phyloP scores from a whole-genome alignment of 116 monocot species.

The Thalassia testudinum region DNA sequence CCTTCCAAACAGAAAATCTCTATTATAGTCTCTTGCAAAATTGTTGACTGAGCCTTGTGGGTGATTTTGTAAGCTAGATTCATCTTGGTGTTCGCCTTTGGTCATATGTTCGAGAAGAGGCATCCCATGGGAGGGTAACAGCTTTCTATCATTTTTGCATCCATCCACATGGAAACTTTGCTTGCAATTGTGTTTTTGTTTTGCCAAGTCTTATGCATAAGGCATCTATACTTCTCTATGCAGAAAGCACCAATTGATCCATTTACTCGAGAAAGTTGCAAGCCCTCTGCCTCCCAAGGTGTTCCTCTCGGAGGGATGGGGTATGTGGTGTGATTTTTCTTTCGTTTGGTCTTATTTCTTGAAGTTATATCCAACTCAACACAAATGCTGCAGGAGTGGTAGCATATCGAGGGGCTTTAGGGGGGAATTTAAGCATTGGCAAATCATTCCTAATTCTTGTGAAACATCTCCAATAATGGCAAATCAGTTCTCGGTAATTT shows the following conservation, averaged over 20 bases:
- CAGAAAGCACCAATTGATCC: slow-evolving; percentile 99
- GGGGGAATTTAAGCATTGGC: slow-evolving; percentile 97
- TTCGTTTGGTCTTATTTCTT: slow-evolving; percentile 1
- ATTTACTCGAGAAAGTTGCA: slow-evolving; percentile 72
- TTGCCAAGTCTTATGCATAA: no score
- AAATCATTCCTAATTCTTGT: slow-evolving; percentile 81
- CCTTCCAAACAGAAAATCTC: no score
- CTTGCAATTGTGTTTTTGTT: no score
- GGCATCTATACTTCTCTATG: slow-evolving; percentile 1
- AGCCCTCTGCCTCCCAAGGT: slow-evolving; percentile 93
- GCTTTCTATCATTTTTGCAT: no score
- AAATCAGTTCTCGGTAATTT: slow-evolving; percentile 95
- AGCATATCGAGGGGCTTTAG: slow-evolving; percentile 98
- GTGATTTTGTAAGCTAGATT: slow-evolving; percentile 27
- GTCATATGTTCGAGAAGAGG: slow-evolving; percentile 98
- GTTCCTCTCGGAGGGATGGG: slow-evolving; percentile 99
- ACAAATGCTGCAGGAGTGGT: slow-evolving; percentile 51
- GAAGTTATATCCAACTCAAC: neutral
- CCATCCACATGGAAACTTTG: no score
- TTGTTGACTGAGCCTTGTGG: no score
- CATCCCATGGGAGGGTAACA: slow-evolving; percentile 93
- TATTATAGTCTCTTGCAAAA: no score
- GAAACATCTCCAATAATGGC: slow-evolving; percentile 87
- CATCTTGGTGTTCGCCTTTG: slow-evolving; percentile 89
- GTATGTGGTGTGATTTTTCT: slow-evolving; percentile 20